phyloP scores from a whole-genome alignment of 163 green algal species.

The Chlamydomonas reinhardtii region DNA sequence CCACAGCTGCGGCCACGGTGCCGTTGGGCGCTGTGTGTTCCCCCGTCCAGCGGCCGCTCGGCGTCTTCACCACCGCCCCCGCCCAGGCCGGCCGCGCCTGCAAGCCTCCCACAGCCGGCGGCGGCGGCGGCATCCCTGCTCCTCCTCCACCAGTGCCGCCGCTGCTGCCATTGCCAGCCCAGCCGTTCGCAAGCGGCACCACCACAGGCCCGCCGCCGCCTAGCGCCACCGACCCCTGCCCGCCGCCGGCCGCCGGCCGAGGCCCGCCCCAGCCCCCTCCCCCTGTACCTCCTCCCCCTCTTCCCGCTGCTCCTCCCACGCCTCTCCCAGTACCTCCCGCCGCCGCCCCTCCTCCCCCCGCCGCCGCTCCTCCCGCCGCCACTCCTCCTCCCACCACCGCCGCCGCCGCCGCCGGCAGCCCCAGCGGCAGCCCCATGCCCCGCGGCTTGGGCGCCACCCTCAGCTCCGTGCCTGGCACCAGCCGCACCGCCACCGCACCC shows the following conservation, averaged over 20 bases:
- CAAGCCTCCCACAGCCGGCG: neutral
- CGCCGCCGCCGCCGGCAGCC: neutral
- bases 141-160: too few species aligned
- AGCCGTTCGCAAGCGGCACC: neutral
- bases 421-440: neutral
- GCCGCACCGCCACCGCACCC: constrained; percentile 61
- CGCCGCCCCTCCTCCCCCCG: neutral
- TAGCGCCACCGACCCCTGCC: too few species aligned
- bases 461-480: constrained; percentile 78
- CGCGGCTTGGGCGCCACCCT: constrained; percentile 80
- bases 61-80: neutral
- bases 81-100: constrained; percentile 28
- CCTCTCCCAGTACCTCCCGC: neutral
- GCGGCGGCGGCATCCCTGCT: too few species aligned
- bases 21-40: too few species aligned
- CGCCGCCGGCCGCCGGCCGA: too few species aligned
- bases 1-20: too few species aligned
- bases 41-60: too few species aligned
- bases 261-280: too few species aligned
- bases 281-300: neutral
- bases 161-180: too few species aligned
- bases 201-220: neutral
- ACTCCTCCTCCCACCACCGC: neutral
- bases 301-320: too few species aligned
- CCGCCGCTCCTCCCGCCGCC: neutral